phyloP scores from a whole-genome alignment of 192 early-diverging fungal genomes.

The Backusella circina region DNA sequence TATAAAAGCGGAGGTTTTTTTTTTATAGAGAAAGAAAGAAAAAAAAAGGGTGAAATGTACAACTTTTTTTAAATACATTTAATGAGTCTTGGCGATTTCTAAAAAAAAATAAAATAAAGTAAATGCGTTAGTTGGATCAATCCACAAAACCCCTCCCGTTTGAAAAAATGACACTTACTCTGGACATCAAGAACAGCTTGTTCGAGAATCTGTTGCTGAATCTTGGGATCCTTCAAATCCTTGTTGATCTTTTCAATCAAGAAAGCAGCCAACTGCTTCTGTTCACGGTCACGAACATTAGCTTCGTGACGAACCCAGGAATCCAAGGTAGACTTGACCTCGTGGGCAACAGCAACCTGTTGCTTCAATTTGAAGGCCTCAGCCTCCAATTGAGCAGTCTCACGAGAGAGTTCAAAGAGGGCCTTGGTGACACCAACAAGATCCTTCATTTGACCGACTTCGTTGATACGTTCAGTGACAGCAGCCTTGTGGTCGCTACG shows the following conservation, averaged over 20 bases:
- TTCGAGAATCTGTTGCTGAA: slow-evolving; percentile 55
- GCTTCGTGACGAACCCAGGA: slow-evolving; percentile 98
- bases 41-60: not conserved
- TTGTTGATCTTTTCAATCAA: slow-evolving; percentile 82
- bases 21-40: not conserved
- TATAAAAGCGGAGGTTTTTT: not conserved
- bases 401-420: slow-evolving; percentile 92
- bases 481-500: slow-evolving; percentile 91
- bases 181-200: slow-evolving; percentile 59
- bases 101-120: not conserved
- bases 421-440: slow-evolving; percentile 91
- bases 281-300: slow-evolving; percentile 88
- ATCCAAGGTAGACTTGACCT: slow-evolving; percentile 89
- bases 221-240: slow-evolving; percentile 65
- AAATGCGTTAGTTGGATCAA: not conserved
- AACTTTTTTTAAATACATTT: slow-evolving; percentile 1
- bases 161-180: slow-evolving; percentile 29
- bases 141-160: not conserved
- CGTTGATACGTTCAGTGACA: slow-evolving; percentile 84
- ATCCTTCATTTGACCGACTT: slow-evolving; percentile 91
- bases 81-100: slow-evolving; percentile 23
- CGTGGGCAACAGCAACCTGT: slow-evolving; percentile 69
- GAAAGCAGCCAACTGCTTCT: slow-evolving; percentile 79
- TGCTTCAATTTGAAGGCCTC: slow-evolving; percentile 96
- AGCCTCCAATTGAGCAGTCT: slow-evolving; percentile 92